phyloP scores from a whole-genome alignment of 2,329 filamentous ascomycete genomes.

The Podosphaera xanthii region DNA sequence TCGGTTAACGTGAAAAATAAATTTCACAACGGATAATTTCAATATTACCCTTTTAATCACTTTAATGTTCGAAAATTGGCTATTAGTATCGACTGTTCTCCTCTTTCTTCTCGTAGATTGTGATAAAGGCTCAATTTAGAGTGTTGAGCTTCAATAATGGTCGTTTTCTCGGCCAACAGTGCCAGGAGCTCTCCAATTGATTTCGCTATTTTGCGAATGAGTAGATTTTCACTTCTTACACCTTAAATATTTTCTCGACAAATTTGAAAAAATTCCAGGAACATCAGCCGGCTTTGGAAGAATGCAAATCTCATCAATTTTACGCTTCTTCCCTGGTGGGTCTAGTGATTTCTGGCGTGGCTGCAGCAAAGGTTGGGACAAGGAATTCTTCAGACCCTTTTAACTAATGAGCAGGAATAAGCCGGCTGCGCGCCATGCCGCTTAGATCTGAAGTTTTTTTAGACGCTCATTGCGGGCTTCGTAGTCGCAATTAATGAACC shows the following conservation, averaged over 20 bases:
- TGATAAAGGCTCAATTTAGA: neutral
- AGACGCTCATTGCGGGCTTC: too few species aligned
- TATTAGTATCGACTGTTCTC: neutral
- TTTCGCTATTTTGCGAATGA: neutral
- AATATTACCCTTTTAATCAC: neutral
- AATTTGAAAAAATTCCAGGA: neutral
- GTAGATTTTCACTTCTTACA: neutral
- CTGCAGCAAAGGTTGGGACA: neutral
- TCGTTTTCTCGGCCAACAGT: neutral
- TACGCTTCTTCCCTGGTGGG: neutral
- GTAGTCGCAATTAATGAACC: neutral
- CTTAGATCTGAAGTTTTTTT: too few species aligned
- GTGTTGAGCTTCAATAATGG: neutral
- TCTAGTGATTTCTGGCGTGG: neutral
- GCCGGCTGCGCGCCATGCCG: neutral
- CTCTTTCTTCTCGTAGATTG: neutral
- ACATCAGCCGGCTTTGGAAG: neutral
- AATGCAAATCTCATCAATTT: neutral
- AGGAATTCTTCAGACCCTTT: neutral
- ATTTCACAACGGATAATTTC: neutral
- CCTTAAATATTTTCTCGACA: neutral
- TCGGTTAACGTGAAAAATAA: too few species aligned
- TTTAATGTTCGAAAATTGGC: neutral
- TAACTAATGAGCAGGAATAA: neutral
- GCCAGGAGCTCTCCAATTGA: neutral